Evolutionary conservation across 2,329 filamentous ascomycete species (phyloP).

Genomic region (Colletotrichum orbiculare): DNA sequence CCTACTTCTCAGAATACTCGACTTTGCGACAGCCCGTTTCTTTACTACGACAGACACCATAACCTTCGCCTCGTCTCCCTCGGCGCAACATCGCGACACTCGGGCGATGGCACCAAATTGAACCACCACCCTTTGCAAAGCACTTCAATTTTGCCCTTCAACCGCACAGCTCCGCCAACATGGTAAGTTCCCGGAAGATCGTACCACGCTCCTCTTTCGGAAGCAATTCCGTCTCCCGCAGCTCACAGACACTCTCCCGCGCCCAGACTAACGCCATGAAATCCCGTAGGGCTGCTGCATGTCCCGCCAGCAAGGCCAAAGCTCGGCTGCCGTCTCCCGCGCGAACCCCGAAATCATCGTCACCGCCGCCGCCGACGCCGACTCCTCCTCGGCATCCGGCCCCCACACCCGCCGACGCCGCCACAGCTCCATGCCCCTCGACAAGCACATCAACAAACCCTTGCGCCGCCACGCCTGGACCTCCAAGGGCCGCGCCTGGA

Average conservation of each 20-base stretch:
- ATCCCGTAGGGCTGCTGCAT: constrained; percentile 67
- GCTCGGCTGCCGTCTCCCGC: constrained; percentile 64
- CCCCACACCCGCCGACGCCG: constrained; percentile 43
- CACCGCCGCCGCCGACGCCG: constrained; percentile 39
- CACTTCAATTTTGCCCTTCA: background rate
- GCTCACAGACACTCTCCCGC: background rate
- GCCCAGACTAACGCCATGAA: constrained; percentile 6
- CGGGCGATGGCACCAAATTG: constrained; percentile 27
- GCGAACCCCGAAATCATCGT: constrained; percentile 60
- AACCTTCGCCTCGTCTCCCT: background rate
- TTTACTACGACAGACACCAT: background rate
- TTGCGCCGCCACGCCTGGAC: constrained; percentile 74
- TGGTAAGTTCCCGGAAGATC: constrained; percentile 9
- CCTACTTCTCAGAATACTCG: background rate
- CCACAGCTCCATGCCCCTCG: constrained; percentile 57
- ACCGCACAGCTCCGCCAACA: background rate
- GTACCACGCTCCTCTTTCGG: background rate
- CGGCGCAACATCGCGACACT: constrained; percentile 4
- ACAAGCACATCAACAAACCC: constrained; percentile 77
- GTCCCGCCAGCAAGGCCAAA: constrained; percentile 62
- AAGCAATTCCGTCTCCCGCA: background rate
- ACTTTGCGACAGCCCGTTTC: background rate
- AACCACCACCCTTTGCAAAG: constrained; percentile 3
- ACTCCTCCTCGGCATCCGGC: constrained; percentile 37
- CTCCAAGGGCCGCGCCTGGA: constrained; percentile 74